Conservation (phyloP, 345 rosid species). For the Eucalyptus marginata region DNA sequence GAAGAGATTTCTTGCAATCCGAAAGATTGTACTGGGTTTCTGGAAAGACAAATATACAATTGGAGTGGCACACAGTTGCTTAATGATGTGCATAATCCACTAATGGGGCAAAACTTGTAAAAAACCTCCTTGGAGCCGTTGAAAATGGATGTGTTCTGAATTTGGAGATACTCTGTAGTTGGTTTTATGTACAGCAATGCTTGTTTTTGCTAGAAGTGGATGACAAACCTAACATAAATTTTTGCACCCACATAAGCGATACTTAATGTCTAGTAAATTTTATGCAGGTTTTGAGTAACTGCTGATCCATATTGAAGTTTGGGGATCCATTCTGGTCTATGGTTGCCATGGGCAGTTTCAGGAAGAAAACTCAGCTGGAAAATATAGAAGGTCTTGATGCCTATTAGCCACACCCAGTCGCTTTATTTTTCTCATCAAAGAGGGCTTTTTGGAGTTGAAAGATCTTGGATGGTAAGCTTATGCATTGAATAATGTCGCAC, state of each 20-base stretch:
- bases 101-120: neutral
- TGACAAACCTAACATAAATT: neutral
- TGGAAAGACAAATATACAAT: neutral
- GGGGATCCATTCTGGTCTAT: too few relatives aligned
- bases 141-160: neutral
- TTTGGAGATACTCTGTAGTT: neutral
- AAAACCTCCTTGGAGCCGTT: neutral
- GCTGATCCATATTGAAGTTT: too few relatives aligned
- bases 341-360: too few relatives aligned
- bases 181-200: neutral
- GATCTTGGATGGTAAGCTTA: too few relatives aligned
- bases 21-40: neutral
- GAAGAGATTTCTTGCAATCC: neutral
- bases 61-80: neutral
- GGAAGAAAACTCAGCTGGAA: too few relatives aligned
- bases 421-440: too few relatives aligned
- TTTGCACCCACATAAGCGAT: neutral
- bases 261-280: neutral
- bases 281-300: too few relatives aligned
- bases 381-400: too few relatives aligned
- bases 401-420: too few relatives aligned
- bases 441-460: too few relatives aligned
- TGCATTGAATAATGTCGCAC: too few relatives aligned
- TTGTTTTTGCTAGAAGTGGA: neutral
- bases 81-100: neutral